Base-by-base conservation (phyloP, 2,329 filamentous ascomycete species). In the Colletotrichum eremochloae region DNA sequence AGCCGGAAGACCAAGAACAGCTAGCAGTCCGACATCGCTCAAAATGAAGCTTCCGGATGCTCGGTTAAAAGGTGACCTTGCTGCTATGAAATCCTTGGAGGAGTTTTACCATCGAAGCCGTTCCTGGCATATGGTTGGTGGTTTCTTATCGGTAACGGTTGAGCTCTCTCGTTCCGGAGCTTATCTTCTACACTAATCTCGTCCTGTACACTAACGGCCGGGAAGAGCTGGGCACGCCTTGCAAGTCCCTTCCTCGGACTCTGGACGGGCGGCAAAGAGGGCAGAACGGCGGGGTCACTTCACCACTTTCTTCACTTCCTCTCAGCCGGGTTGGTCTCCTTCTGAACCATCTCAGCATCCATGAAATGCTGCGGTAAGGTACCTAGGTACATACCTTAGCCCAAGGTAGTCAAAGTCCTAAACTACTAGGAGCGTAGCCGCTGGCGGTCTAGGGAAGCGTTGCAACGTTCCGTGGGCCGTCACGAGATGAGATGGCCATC, bases 101-200 rank as follows among this genome's bases (percentile, higher is more conserved):
- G 66, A 72, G 70, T 66, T 72, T 72, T 72, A 70, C 57, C 61
- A 55, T 72, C 53, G 33, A 58, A 72, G 70, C 53, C 65, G 55
- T 48, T 20, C 46, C 31, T 56, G 55, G 46, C 33, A 61, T 48
- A 29, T 64, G 60, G 70, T 61, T 72, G 66, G 55, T 38, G 46
- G 52, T 55, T 40, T 44, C 66, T 72, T 72, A 70, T 72, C 66
- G 65, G 60, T 61, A 70, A 66, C 60, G 44, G 36, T 50, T 61
- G 60, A 72, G 69, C 69, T 72, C 69, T 72, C 58, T 48, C 48
- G 60, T 60, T 42, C 61, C 61, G 24, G 69, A 69, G 66, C 69
- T 69, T 72, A 72, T 72, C 70, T 66, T 67, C 70, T 66, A 63
- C 70, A 72, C 55, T 60, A 55, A 64, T 42, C 44, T 31, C 3